Percentiles rank a stretch among this genome's conserved stretches.
Evolutionary conservation across 106 monocot genomes (phyloP).

Genomic region (Allium fistulosum): DNA sequence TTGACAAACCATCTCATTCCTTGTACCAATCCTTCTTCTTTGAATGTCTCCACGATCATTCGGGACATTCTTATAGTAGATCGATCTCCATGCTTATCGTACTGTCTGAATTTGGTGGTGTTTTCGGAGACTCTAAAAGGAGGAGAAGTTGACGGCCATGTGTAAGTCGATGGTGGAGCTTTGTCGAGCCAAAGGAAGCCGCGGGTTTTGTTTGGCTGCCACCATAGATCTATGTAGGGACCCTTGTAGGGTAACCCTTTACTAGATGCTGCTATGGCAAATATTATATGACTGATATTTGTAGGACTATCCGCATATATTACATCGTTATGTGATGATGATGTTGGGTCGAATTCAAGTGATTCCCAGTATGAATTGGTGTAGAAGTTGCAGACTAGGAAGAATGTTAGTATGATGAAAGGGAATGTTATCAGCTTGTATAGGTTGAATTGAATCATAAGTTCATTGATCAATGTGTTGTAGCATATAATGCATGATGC

Average conservation of each 20-base stretch:
- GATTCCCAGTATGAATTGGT: background rate
- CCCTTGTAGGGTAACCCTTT: background rate
- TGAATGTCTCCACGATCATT: slow-evolving; percentile 5
- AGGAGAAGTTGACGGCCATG: slow-evolving; percentile 9
- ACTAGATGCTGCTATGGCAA: background rate
- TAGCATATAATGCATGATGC: no score
- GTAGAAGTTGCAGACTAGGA: background rate
- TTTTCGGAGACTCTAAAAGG: slow-evolving; percentile 6
- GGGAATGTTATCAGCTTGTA: slow-evolving; percentile 1
- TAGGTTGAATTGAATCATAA: background rate
- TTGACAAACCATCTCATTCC: slow-evolving; percentile 9
- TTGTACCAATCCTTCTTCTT: background rate
- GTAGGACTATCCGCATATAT: background rate
- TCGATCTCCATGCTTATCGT: slow-evolving; percentile 1
- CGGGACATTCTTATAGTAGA: slow-evolving; percentile 1
- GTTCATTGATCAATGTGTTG: no score
- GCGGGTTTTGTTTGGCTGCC: slow-evolving; percentile 7
- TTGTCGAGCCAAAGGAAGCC: slow-evolving; percentile 3
- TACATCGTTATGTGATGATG: background rate
- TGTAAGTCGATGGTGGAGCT: background rate
- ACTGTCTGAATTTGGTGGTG: slow-evolving; percentile 1
- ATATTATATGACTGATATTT: slow-evolving; percentile 6
- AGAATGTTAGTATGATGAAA: background rate
- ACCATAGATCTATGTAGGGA: slow-evolving; percentile 5
- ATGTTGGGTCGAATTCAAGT: background rate